Evolutionary conservation across 1,139 yeast species (phyloP), one percentile per base, ranked within the genome.

Genomic region (Pichia sp.): DNA sequence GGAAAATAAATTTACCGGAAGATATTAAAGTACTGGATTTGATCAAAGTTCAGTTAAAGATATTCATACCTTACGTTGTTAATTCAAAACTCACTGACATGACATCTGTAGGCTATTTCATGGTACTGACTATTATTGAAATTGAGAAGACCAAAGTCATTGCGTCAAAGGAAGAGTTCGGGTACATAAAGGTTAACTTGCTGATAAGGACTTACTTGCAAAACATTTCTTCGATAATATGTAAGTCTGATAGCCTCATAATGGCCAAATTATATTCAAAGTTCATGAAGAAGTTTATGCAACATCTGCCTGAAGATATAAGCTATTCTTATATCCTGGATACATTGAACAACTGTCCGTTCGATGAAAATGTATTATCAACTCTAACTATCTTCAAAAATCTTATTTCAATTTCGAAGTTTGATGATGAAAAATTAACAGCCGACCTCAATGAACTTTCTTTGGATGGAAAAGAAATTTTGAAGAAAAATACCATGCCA

Each of bases 311-410:
- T 0, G 89, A 86, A 57, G 72, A 73, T 3, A 72, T 76, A 14
- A 73, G 87, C 1, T 87, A 81, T 68, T 75, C 74, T 5, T 88
- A 86, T 64, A 73, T 89, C 24, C 65, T 76, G 44, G 93, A 88
- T 65, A 78, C 93, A 0, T 73, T 92, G 56, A 72, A 75, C 40
- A 75, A 79, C 55, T 88, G 95, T 65, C 95, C 96, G 1, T 84
- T 76, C 66, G 80, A 77, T 46, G 75, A 76, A 47, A 79, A 81
- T 27, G 82, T 83, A 61, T 76, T 83, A 31, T 81, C 82, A 3
- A 72, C 85, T 50, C 76, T 88, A 16, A 81, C 85, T 3, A 80
- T 88, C 31, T 75, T 89, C 62, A 90, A 87, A 66, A 87, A 84
- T 60, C 73, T 89, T 40, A 49, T 64, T 46, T 24, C 75, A 33